Evolutionary conservation across 2,329 filamentous ascomycete species (phyloP), one percentile per base, ranked within the genome.

Genomic region (Atkinsonella texensis): DNA sequence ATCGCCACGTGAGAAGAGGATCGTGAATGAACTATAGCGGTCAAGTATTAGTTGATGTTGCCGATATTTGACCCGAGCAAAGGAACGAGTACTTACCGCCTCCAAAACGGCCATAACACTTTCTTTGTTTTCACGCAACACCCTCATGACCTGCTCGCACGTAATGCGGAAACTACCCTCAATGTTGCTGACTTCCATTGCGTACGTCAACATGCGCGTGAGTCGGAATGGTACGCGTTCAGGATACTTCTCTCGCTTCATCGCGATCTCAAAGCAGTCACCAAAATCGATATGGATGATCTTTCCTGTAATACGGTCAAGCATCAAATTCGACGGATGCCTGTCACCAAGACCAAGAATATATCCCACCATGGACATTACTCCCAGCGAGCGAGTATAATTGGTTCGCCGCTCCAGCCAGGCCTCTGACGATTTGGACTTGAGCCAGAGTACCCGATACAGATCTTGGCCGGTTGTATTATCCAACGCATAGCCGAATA

Each of bases 291-390:
- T 97, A 66, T 99, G 93, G 58, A 98, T 85, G 56, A 98, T 93
- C 73, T 95, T 95, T 64, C 93, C 93, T 1, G 91, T 97, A 55
- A 94, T 83, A 40, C 89, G 85, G 68, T 98, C 93, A 41, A 99
- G 84, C 85, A 98, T 94, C 62, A 99, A 73, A 68, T 99, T 99
- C 54, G 89, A 96, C 39, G 94, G 94, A 70, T 99, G 93, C 46
- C 94, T 84, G 71, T 99, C 93, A 51, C 93, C 93, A 13, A 99
- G 76, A 54, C 93, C 94, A 20, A 99, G 81, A 57, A 99, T 97
- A 68, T 99, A 99, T 56, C 93, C 93, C n/a, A 97, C 93, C 89
- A 99, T 98, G n/a, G 89, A 96, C 93, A 98, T 99, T 62, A 98
- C 93, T 60, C 89, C 93, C 2, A 98, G 76, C 1, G 91, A 97